phyloP scores from a whole-genome alignment of 1,139 yeast species.

The Yamadazyma diospyri region DNA sequence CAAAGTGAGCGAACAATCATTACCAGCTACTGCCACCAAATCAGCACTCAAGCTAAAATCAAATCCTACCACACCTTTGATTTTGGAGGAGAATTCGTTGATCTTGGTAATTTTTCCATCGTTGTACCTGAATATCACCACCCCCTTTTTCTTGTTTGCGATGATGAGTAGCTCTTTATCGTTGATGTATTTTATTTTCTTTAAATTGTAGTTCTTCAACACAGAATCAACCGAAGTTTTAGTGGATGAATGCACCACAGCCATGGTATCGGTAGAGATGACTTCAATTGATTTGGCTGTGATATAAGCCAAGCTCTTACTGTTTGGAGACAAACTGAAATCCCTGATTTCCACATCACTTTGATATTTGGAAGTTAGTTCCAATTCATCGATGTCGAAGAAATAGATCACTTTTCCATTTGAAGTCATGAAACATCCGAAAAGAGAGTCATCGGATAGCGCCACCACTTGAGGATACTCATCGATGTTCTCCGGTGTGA shows the following conservation, averaged over 20 bases:
- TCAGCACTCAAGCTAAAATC: conserved; percentile 46
- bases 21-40: conserved; percentile 69
- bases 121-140: conserved; percentile 40
- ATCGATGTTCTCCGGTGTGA: conserved; percentile 29
- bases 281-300: conserved; percentile 32
- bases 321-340: conserved; percentile 28
- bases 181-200: conserved; percentile 59
- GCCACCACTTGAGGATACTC: conserved; percentile 60
- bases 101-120: conserved; percentile 41
- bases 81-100: conserved; percentile 46
- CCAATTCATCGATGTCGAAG: conserved; percentile 55
- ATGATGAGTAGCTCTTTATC: conserved; percentile 53
- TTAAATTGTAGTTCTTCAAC: conserved; percentile 37
- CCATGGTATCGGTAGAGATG: not conserved
- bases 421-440: conserved; percentile 65
- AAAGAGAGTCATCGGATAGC: conserved; percentile 49
- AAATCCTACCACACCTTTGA: conserved; percentile 68
- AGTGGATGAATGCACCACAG: conserved; percentile 15
- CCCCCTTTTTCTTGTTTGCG: conserved; percentile 46
- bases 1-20: conserved; percentile 65
- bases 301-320: conserved; percentile 51
- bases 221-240: conserved; percentile 20
- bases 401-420: conserved; percentile 53
- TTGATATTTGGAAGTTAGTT: conserved; percentile 23
- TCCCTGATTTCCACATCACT: conserved; percentile 24